phyloP scores from a whole-genome alignment of 768 basidiomycete species.

The Coprinopsis cinerea region DNA sequence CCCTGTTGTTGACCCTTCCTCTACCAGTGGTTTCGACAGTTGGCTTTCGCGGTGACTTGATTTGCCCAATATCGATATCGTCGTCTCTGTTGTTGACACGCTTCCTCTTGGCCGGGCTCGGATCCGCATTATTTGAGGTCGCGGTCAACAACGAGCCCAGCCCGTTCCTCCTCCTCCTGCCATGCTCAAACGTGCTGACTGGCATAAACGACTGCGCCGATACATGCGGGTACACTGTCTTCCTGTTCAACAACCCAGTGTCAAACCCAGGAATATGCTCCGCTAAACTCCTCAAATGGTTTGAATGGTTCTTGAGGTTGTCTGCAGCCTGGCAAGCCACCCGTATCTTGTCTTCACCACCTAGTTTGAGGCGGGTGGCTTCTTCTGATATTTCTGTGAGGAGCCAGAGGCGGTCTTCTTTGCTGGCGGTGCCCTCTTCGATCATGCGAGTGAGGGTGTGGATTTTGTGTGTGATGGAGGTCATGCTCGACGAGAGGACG shows the following conservation, averaged over 20 bases:
- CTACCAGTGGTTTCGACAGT: conserved; percentile 39
- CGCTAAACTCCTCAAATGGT: conserved; percentile 57
- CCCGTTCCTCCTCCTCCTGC: conserved; percentile 52
- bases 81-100: conserved; percentile 57
- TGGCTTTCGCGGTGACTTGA: conserved; percentile 60
- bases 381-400: conserved; percentile 94
- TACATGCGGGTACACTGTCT: conserved; percentile 73
- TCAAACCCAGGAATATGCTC: conserved; percentile 63
- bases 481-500: conserved; percentile 85
- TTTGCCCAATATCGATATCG: conserved; percentile 44
- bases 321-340: conserved; percentile 90
- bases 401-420: conserved; percentile 77
- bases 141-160: conserved; percentile 47
- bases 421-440: conserved; percentile 49
- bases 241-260: conserved; percentile 46
- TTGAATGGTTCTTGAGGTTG: conserved; percentile 63
- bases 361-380: conserved; percentile 83
- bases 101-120: conserved; percentile 63
- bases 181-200: conserved; percentile 53
- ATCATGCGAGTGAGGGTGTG: conserved; percentile 70
- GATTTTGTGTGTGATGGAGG: conserved; percentile 77
- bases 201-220: conserved; percentile 64
- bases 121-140: conserved; percentile 39
- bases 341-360: conserved; percentile 97
- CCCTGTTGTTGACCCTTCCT: conserved; percentile 46